phyloP scores from a whole-genome alignment of 768 basidiomycete species.

The Russula emetica region DNA sequence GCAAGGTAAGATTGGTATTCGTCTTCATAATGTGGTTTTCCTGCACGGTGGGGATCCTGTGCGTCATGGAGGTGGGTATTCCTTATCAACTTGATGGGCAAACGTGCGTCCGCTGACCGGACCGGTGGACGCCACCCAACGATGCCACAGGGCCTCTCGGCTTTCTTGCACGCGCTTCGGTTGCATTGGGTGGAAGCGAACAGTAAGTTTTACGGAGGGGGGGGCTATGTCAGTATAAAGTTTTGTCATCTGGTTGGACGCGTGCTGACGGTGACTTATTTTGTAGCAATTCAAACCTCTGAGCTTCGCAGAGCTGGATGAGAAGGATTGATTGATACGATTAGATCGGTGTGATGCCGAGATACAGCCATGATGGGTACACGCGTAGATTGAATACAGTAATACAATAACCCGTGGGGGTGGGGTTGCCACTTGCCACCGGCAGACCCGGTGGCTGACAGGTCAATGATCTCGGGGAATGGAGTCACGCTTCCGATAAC shows the following conservation, averaged over 20 bases:
- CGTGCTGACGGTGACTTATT: slow-evolving; percentile 31
- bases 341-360: not conserved
- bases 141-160: slow-evolving; percentile 70
- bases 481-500: not conserved
- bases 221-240: slow-evolving; percentile 70
- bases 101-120: slow-evolving; percentile 19
- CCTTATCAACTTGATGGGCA: slow-evolving; percentile 23
- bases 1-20: slow-evolving; percentile 42
- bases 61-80: slow-evolving; percentile 87
- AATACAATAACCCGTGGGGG: not conserved
- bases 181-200: slow-evolving; percentile 98
- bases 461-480: not conserved
- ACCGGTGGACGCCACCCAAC: not conserved
- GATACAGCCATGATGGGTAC: not conserved
- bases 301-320: slow-evolving; percentile 44
- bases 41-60: slow-evolving; percentile 72
- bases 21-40: slow-evolving; percentile 71
- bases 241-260: not conserved
- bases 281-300: slow-evolving; percentile 48
- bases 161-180: slow-evolving; percentile 93
- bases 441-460: not conserved
- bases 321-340: slow-evolving; percentile 32
- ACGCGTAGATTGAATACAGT: not conserved
- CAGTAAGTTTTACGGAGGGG: slow-evolving; percentile 92
- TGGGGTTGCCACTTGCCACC: too few relatives aligned